Conservation (phyloP, 768 basidiomycete species). For the Leccinellum rugosiceps region DNA sequence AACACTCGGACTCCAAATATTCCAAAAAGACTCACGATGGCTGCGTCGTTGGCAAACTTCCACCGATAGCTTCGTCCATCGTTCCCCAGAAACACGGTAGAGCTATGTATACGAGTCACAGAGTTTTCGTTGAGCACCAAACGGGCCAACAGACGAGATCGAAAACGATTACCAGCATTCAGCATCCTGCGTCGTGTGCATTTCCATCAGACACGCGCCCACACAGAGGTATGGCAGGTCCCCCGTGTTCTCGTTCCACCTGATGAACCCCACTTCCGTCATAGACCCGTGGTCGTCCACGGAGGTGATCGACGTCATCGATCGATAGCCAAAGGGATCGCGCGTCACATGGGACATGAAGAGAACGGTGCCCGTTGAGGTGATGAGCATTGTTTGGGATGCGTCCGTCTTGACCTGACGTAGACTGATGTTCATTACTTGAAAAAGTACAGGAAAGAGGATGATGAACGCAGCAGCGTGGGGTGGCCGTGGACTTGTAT, state of each 20-base stretch:
- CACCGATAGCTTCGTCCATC: slow-evolving; percentile 14
- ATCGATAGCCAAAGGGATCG: background rate
- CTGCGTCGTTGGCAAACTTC: background rate
- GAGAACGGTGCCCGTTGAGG: slow-evolving; percentile 14
- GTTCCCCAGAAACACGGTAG: slow-evolving; percentile 4
- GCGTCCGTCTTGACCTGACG: slow-evolving; percentile 10
- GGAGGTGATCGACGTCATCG: slow-evolving; percentile 12
- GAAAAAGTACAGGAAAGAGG: background rate
- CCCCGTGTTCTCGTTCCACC: slow-evolving; percentile 9
- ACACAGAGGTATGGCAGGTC: background rate
- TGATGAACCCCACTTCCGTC: slow-evolving; percentile 13
- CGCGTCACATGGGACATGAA: slow-evolving; percentile 6
- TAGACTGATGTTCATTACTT: slow-evolving; percentile 19
- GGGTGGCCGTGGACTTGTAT: no score
- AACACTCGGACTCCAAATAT: background rate
- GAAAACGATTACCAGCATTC: slow-evolving; percentile 1
- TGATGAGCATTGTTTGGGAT: slow-evolving; percentile 14
- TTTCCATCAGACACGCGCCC: background rate
- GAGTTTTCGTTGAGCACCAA: background rate
- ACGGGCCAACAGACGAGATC: background rate
- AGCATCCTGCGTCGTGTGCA: background rate
- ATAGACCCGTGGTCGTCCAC: slow-evolving; percentile 6
- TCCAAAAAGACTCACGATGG: background rate
- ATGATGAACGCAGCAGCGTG: background rate
- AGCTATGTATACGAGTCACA: slow-evolving; percentile 4